Base-by-base conservation (phyloP, 768 basidiomycete genomes). In the Naematelia aurantialba region DNA sequence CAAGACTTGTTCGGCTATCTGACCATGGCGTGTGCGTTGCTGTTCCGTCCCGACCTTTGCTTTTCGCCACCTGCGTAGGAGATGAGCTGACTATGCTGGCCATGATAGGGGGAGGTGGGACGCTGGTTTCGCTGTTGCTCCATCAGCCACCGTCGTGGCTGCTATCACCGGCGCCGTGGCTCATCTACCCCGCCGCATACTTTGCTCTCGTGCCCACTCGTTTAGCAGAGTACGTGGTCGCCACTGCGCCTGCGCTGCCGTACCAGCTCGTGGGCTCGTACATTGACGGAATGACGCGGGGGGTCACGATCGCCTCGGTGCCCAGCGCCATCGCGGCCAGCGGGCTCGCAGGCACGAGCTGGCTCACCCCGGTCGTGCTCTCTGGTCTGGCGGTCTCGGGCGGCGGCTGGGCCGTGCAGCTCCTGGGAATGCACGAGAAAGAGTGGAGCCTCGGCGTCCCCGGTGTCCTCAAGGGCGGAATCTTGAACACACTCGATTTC, bases 1-100 rank as follows among this genome's bases (percentile, higher is more conserved):
- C 64, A 65, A 13, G 72, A 70, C 61, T 50, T 70, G 21, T 58
- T 66, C 47, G 69, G 68, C 24, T 73, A 70, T 54, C 56, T 73
- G 26, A 55, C 52, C 2, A 56, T 70, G 54, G 65, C 67, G 24
- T 73, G 72, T 73, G 57, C 61, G 72, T 73, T 4, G 10, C 1
- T 12, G 11, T 49, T 13, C 34, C 17, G 14, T 14, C 45, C 17
- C 5, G 19, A 34, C 53, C 19, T 45, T 5, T 24, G n/a, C n/a
- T 34, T 12, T 8, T 8, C 34, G 25, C 10, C 5, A 39, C 22
- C 4, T 21, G 27, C 22, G 14, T 45, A 3, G 34, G 31, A 47
- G 19, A 39, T 39, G 34, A 39, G 27, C 8, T 5, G 46, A 21
- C 5, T 10, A 8, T 47, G 46, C 42, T 12, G 24, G 24, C 49